These are phyloP conservation scores for Claviceps spartinae DNA, from an alignment of 2,329 filamentous ascomycete species.

Conservation along the genomic window DNA sequence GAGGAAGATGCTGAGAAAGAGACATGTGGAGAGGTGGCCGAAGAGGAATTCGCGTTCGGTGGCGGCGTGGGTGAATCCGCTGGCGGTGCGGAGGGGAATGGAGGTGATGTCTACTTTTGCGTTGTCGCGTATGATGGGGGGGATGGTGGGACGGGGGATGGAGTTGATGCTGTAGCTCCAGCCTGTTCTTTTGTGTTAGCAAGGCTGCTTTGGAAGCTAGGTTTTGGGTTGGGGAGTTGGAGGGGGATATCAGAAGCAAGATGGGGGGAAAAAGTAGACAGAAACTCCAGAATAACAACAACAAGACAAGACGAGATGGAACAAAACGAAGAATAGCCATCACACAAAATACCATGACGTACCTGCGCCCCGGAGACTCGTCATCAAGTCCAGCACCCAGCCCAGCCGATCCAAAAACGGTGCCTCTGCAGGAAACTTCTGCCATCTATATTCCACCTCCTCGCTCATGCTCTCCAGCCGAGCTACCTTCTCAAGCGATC, in stretches of 20 bases:
- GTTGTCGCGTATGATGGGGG: slow-evolving; percentile 18
- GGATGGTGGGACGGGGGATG: slow-evolving; percentile 33
- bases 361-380: slow-evolving; percentile 42
- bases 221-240: too few species aligned
- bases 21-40: slow-evolving; percentile 30
- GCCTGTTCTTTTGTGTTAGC: slow-evolving; percentile 20
- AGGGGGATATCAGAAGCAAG: too few species aligned
- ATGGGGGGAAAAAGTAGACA: too few species aligned
- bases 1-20: slow-evolving; percentile 49
- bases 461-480: slow-evolving; percentile 2
- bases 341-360: slow-evolving; percentile 9
- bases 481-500: not conserved
- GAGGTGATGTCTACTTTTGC: slow-evolving; percentile 26
- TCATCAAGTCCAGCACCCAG: slow-evolving; percentile 43
- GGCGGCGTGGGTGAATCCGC: slow-evolving; percentile 31
- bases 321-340: not conserved
- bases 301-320: not conserved
- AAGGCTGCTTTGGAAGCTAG: too few species aligned
- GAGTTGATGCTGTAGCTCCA: slow-evolving; percentile 44
- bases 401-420: slow-evolving; percentile 34
- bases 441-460: slow-evolving; percentile 43
- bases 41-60: slow-evolving; percentile 31
- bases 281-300: too few species aligned
- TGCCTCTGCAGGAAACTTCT: slow-evolving; percentile 39
- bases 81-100: slow-evolving; percentile 27